Evolutionary conservation across 768 basidiomycete genomes (phyloP).

Genomic region (Sporobolomyces roseus): DNA sequence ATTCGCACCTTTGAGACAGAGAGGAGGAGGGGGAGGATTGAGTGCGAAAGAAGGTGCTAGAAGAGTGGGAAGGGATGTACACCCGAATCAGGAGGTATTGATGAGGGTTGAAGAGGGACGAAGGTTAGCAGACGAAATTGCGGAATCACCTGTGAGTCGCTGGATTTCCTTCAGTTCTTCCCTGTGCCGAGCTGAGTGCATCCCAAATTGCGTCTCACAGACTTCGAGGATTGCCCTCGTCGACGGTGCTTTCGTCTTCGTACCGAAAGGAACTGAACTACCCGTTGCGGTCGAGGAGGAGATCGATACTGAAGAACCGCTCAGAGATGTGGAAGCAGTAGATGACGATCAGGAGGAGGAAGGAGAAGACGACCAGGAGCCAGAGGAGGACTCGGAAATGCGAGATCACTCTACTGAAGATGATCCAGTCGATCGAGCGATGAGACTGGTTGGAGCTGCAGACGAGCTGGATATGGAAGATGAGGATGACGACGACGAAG

Average conservation of each 20-base stretch:
- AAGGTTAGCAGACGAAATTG: slow-evolving; percentile 63
- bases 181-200: too few relatives aligned
- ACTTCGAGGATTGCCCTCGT: slow-evolving; percentile 16
- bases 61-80: slow-evolving; percentile 50
- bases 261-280: not conserved
- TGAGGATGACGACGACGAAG: slow-evolving; percentile 61
- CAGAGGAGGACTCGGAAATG: slow-evolving; percentile 58
- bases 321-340: not conserved
- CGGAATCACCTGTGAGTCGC: slow-evolving; percentile 57
- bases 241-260: slow-evolving; percentile 35
- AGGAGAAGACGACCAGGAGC: not conserved
- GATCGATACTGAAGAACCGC: not conserved
- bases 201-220: slow-evolving; percentile 5
- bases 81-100: slow-evolving; percentile 93
- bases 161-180: too few relatives aligned
- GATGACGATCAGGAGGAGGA: not conserved
- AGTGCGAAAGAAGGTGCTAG: slow-evolving; percentile 9
- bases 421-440: slow-evolving; percentile 64
- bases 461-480: slow-evolving; percentile 49
- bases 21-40: slow-evolving; percentile 38
- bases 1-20: slow-evolving; percentile 72
- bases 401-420: slow-evolving; percentile 63
- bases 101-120: slow-evolving; percentile 88
- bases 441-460: slow-evolving; percentile 53
- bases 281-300: too few relatives aligned